phyloP scores from a whole-genome alignment of 225 moss, liverwort and hornwort species.

The Straminergon stramineum region DNA sequence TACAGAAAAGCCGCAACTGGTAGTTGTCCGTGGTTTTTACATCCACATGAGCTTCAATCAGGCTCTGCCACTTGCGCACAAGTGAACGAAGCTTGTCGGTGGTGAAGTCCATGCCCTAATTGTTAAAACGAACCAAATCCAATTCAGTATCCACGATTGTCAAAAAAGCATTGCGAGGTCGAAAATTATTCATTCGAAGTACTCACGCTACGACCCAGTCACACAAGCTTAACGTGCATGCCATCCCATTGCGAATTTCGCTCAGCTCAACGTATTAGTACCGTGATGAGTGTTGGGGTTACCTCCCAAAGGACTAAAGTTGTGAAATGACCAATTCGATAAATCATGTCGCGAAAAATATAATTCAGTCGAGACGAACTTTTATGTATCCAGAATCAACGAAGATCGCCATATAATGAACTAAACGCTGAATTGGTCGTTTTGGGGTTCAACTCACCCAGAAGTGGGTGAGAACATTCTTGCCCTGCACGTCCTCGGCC shows the following conservation, averaged over 20 bases:
- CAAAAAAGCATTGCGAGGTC: neutral
- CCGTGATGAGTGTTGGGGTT: neutral
- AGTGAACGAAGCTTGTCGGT: neutral
- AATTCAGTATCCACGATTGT: neutral
- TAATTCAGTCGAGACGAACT: neutral
- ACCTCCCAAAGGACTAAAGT: neutral
- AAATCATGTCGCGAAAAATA: neutral
- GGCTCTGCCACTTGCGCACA: neutral
- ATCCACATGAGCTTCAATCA: neutral
- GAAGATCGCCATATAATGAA: neutral
- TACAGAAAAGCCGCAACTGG: neutral
- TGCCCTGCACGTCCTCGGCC: conserved; percentile 58
- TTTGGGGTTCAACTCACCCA: conserved; percentile 1
- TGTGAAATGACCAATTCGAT: neutral
- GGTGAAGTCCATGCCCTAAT: neutral
- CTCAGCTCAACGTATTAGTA: neutral
- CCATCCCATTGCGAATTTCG: neutral
- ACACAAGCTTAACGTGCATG: neutral
- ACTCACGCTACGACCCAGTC: neutral
- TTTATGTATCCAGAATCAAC: neutral
- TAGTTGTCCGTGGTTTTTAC: neutral
- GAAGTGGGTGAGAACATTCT: conserved; percentile 62
- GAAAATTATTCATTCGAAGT: neutral
- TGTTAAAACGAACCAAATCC: neutral
- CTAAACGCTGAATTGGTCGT: neutral